A percentile compares a stretch with the other conserved stretches of the same genome.
These are phyloP conservation scores for Deinandra increscens DNA, from an alignment of 129 eudicot species.

Conservation along the genomic window DNA sequence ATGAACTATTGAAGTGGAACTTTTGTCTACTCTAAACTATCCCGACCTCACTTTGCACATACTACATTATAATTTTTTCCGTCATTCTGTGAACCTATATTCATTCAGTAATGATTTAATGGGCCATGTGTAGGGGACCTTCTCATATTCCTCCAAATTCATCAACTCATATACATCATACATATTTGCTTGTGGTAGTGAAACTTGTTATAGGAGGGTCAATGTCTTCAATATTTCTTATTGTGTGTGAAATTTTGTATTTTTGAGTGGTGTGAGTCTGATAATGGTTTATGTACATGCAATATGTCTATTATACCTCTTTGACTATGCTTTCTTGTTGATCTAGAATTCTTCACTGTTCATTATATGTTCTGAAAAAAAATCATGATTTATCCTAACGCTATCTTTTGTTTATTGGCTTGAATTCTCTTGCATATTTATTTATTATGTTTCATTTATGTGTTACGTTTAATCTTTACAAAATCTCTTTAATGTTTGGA, in stretches of 20 bases:
- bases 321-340: not conserved
- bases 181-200: not conserved
- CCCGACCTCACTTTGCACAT: constrained; percentile 13
- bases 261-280: not conserved
- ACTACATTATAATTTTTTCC: not conserved
- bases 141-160: no score
- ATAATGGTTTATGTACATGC: no score
- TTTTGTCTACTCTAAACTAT: not conserved
- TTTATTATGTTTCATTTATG: not conserved
- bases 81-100: not conserved
- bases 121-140: no score
- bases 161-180: not conserved
- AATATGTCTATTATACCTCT: no score
- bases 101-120: no score
- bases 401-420: not conserved
- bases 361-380: not conserved
- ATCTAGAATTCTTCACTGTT: not conserved
- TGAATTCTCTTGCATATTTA: not conserved
- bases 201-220: not conserved
- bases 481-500: not conserved
- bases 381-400: not conserved
- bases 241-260: not conserved
- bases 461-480: not conserved
- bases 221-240: no score
- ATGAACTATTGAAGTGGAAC: constrained; percentile 3